Evolutionary conservation across 1,139 yeast species (phyloP).

Genomic region (Candida pseudoviswanathii): DNA sequence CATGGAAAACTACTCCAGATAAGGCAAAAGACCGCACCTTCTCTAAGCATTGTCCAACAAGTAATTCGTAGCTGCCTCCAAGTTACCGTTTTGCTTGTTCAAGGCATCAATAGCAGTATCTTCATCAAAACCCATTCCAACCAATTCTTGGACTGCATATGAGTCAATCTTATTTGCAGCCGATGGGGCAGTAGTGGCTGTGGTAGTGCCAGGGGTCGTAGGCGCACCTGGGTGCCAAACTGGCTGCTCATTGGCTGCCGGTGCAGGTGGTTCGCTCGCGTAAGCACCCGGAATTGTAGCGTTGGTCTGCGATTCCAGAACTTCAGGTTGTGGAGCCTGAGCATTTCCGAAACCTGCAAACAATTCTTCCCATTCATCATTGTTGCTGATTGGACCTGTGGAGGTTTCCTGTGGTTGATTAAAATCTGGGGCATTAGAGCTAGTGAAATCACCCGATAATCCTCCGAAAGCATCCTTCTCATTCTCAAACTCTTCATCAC

Average conservation of each 20-base stretch:
- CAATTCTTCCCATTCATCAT: slow-evolving; percentile 92
- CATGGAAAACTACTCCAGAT: no score
- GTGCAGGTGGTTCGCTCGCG: background rate
- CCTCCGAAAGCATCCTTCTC: slow-evolving; percentile 25
- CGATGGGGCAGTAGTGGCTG: slow-evolving; percentile 4
- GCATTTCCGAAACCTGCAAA: slow-evolving; percentile 87
- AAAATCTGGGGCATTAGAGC: slow-evolving; percentile 34
- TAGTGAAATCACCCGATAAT: slow-evolving; percentile 43
- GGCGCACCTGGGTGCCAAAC: slow-evolving; percentile 12
- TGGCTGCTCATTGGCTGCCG: background rate
- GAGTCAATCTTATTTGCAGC: slow-evolving; percentile 13
- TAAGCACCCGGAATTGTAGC: background rate
- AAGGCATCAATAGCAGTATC: slow-evolving; percentile 69
- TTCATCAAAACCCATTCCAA: slow-evolving; percentile 86
- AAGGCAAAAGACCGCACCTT: background rate
- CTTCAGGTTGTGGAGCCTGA: slow-evolving; percentile 56
- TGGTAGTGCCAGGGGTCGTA: slow-evolving; percentile 7
- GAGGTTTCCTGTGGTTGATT: slow-evolving; percentile 15
- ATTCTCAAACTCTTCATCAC: slow-evolving; percentile 25
- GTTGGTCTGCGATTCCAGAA: background rate
- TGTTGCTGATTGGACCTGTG: slow-evolving; percentile 23
- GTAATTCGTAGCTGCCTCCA: slow-evolving; percentile 83
- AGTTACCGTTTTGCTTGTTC: slow-evolving; percentile 66
- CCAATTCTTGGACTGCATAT: slow-evolving; percentile 62
- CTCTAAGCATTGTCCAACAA: slow-evolving; percentile 66